Percentiles rank a stretch among this genome's conserved stretches.
These are phyloP conservation scores for Populus pruinosa DNA, from an alignment of 345 rosid genomes.

Conservation along the genomic window DNA sequence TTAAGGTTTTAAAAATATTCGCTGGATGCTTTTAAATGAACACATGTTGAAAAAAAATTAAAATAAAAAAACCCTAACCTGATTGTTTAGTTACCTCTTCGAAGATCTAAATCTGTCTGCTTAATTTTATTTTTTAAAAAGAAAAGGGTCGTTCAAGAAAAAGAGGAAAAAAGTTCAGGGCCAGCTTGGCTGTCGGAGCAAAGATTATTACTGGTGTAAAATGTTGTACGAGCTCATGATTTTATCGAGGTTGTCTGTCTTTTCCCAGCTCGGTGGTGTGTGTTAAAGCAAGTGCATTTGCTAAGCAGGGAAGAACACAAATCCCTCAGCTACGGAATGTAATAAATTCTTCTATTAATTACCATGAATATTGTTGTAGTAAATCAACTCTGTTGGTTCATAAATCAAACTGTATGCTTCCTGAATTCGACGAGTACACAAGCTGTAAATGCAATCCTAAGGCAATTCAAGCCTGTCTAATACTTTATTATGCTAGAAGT, in stretches of 20 bases:
- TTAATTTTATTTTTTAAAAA: no score
- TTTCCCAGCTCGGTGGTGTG: background rate
- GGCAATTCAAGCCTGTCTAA: conserved; percentile 26
- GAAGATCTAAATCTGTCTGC: no score
- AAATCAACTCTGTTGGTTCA: conserved; percentile 1
- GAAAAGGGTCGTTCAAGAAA: no score
- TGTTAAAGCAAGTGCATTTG: background rate
- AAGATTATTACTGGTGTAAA: background rate
- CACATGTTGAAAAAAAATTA: no score
- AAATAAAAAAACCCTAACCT: no score
- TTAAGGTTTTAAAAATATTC: no score
- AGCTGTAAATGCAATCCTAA: conserved; percentile 24
- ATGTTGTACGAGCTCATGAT: background rate
- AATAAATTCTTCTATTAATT: background rate
- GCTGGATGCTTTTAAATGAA: no score
- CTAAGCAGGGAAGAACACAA: background rate
- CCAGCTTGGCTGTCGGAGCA: no score
- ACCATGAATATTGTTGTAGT: background rate
- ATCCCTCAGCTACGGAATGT: background rate
- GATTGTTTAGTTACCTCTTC: no score
- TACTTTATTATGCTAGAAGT: conserved; percentile 47
- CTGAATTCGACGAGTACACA: background rate
- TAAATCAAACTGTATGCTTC: background rate
- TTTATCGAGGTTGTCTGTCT: background rate
- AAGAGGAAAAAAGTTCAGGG: no score